These are phyloP conservation scores for Kodamaea laetipori DNA, from an alignment of 805 yeast genomes.

Conservation along the genomic window DNA sequence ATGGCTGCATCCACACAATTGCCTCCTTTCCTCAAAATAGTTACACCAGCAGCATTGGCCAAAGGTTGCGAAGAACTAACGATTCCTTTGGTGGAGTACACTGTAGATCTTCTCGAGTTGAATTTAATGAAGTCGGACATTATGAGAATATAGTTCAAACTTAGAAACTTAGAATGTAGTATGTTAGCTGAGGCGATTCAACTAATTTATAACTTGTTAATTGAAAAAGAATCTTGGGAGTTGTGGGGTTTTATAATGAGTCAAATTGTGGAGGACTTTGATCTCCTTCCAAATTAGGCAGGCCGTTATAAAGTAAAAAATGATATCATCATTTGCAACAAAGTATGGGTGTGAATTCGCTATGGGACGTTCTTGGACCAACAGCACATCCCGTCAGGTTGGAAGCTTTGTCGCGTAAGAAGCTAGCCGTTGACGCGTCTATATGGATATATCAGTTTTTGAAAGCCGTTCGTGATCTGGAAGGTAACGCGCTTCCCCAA, in stretches of 20 bases:
- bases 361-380: conserved; percentile 91
- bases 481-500: conserved; percentile 73
- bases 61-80: conserved; percentile 76
- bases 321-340: conserved; percentile 4
- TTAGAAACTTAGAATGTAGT: too few relatives aligned
- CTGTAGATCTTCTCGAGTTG: conserved; percentile 69
- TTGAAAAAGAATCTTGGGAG: too few relatives aligned
- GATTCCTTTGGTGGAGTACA: conserved; percentile 70
- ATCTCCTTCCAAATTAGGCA: neutral
- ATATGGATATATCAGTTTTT: conserved; percentile 97
- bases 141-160: too few relatives aligned
- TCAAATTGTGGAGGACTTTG: neutral
- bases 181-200: too few relatives aligned
- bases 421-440: conserved; percentile 94
- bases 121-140: conserved; percentile 25
- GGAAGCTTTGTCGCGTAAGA: conserved; percentile 76
- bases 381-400: conserved; percentile 87
- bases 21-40: conserved; percentile 69
- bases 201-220: too few relatives aligned
- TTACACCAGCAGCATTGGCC: conserved; percentile 73
- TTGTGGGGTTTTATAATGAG: too few relatives aligned
- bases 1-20: conserved; percentile 69
- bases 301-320: conserved; percentile 5
- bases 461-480: conserved; percentile 87
- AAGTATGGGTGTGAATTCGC: conserved; percentile 90